Percentiles rank a stretch among this genome's conserved stretches.
These are phyloP conservation scores for Talaromyces rugulosus DNA, from an alignment of 2,329 filamentous ascomycete species.

Conservation along the genomic window DNA sequence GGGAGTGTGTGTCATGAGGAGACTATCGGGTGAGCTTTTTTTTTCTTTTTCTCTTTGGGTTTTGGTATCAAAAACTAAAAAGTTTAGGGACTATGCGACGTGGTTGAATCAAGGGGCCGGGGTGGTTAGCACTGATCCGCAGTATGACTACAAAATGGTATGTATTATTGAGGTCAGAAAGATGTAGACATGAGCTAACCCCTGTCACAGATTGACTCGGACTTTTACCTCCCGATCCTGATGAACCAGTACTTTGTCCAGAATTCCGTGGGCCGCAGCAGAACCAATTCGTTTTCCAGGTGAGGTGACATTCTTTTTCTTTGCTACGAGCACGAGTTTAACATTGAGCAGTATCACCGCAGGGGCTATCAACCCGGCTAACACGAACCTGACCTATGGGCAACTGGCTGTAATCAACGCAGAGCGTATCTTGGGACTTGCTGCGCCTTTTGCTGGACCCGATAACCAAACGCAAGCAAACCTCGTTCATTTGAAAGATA, in stretches of 20 bases:
- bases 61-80: not conserved
- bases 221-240: conserved; percentile 57
- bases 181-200: conserved; percentile 9
- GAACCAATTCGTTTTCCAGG: conserved; percentile 35
- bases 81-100: conserved; percentile 56
- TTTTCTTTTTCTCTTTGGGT: not conserved
- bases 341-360: conserved; percentile 36
- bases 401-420: conserved; percentile 51
- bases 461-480: conserved; percentile 49
- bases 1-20: conserved; percentile 63
- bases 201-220: conserved; percentile 51
- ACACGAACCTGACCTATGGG: conserved; percentile 51
- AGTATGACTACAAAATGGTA: conserved; percentile 57
- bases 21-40: conserved; percentile 47
- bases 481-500: conserved; percentile 54
- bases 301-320: conserved; percentile 8
- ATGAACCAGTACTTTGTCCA: conserved; percentile 57
- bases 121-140: conserved; percentile 49
- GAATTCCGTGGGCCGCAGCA: conserved; percentile 36
- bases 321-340: not conserved
- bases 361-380: conserved; percentile 49
- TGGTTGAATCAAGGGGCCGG: conserved; percentile 54
- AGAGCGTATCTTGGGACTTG: conserved; percentile 55
- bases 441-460: conserved; percentile 48
- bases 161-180: not conserved